These are phyloP conservation scores for Septoria linicola DNA, from an alignment of 2,329 filamentous ascomycete species.

Conservation along the genomic window DNA sequence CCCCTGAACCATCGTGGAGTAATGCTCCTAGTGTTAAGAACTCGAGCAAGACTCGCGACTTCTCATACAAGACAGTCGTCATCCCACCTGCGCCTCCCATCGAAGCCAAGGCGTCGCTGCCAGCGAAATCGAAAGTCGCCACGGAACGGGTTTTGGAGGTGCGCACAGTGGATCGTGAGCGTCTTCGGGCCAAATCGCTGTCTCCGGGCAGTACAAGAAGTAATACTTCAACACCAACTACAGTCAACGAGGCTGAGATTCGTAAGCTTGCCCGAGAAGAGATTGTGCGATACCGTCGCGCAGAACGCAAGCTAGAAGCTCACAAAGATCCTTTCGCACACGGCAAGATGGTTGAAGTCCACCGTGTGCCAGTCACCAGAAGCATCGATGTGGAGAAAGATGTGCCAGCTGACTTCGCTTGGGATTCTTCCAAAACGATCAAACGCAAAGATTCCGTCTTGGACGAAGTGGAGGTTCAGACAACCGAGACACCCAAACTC, in stretches of 20 bases:
- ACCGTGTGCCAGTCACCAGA: constrained; percentile 26
- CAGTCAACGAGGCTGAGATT: constrained; percentile 27
- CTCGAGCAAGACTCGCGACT: neutral
- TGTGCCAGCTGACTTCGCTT: constrained; percentile 16
- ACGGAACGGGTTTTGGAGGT: neutral
- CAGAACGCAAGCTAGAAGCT: constrained; percentile 36
- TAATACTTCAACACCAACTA: neutral
- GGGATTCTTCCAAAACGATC: constrained; percentile 14
- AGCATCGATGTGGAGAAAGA: constrained; percentile 30
- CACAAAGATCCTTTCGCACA: constrained; percentile 35
- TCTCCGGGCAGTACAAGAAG: neutral
- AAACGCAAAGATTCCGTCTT: constrained; percentile 12
- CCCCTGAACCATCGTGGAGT: neutral
- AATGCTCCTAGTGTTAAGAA: neutral
- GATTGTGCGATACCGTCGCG: constrained; percentile 36
- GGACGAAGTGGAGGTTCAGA: neutral
- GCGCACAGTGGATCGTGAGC: neutral
- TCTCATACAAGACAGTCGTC: constrained; percentile 8
- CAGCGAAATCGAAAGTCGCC: neutral
- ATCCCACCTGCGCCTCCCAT: constrained; percentile 20
- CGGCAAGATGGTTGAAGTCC: constrained; percentile 30
- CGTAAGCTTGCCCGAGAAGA: constrained; percentile 38
- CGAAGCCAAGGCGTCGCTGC: neutral
- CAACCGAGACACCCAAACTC: neutral
- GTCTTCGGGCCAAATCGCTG: neutral